These are phyloP conservation scores for Leccinum broughii DNA, from an alignment of 768 basidiomycete genomes.

Conservation along the genomic window DNA sequence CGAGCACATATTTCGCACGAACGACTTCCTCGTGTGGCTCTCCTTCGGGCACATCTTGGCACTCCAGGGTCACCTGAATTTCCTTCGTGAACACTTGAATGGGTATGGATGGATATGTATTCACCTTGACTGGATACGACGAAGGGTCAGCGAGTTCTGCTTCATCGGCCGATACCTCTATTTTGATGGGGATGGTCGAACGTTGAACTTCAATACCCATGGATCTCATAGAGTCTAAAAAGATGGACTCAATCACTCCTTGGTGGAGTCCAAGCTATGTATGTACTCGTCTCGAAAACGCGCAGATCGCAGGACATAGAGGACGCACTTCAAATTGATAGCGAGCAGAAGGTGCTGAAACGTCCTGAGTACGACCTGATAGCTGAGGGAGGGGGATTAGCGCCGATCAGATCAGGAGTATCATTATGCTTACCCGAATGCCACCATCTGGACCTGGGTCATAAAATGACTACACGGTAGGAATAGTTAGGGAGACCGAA, in stretches of 20 bases:
- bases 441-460: constrained; percentile 61
- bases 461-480: constrained; percentile 62
- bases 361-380: constrained; percentile 59
- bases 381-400: constrained; percentile 40
- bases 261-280: constrained; percentile 35
- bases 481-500: background rate
- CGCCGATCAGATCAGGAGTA: background rate
- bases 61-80: constrained; percentile 23
- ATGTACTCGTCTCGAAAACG: background rate
- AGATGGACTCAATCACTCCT: constrained; percentile 36
- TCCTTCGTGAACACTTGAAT: constrained; percentile 16
- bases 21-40: constrained; percentile 53
- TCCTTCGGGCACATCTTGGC: constrained; percentile 29
- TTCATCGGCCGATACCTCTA: constrained; percentile 32
- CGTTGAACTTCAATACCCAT: constrained; percentile 35
- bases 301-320: background rate
- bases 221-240: constrained; percentile 35
- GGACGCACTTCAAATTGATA: constrained; percentile 66
- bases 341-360: constrained; percentile 59
- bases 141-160: constrained; percentile 21
- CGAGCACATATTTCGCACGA: constrained; percentile 72
- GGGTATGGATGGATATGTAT: constrained; percentile 15
- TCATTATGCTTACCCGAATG: constrained; percentile 47
- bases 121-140: background rate
- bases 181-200: constrained; percentile 28